A percentile compares a stretch with the other conserved stretches of the same genome.
Evolutionary conservation across 257 asterid species (phyloP).

Genomic region (Coffea eugenioides): DNA sequence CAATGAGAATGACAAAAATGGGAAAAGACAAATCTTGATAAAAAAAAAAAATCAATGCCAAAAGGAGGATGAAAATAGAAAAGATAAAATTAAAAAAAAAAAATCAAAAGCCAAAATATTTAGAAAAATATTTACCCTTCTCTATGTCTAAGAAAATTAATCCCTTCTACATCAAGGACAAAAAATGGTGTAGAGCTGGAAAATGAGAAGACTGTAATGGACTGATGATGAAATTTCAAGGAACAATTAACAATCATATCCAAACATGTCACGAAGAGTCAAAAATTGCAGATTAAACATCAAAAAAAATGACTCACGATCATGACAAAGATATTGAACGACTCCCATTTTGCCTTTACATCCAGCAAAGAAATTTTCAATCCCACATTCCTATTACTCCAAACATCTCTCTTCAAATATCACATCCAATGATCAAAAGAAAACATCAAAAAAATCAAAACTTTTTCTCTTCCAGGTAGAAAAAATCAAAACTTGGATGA

Average conservation of each 20-base stretch:
- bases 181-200: slow-evolving; percentile 1
- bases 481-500: not conserved
- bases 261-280: not conserved
- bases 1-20: not conserved
- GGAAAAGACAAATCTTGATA: not conserved
- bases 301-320: not conserved
- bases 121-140: not conserved
- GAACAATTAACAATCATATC: not conserved
- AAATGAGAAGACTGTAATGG: not conserved
- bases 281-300: not conserved
- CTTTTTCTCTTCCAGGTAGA: not conserved
- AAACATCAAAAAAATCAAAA: slow-evolving; percentile 11
- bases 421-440: not conserved
- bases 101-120: not conserved
- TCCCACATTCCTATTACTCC: not conserved
- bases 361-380: not conserved
- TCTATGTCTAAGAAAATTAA: not conserved
- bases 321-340: not conserved
- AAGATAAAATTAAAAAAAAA: no score
- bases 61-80: not conserved
- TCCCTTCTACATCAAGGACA: not conserved
- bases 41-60: not conserved
- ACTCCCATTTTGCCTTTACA: not conserved
- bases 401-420: not conserved
- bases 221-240: not conserved